These are phyloP conservation scores for Phytophthora cajani DNA, from an alignment of 352 stramenopile species.

Conservation along the genomic window DNA sequence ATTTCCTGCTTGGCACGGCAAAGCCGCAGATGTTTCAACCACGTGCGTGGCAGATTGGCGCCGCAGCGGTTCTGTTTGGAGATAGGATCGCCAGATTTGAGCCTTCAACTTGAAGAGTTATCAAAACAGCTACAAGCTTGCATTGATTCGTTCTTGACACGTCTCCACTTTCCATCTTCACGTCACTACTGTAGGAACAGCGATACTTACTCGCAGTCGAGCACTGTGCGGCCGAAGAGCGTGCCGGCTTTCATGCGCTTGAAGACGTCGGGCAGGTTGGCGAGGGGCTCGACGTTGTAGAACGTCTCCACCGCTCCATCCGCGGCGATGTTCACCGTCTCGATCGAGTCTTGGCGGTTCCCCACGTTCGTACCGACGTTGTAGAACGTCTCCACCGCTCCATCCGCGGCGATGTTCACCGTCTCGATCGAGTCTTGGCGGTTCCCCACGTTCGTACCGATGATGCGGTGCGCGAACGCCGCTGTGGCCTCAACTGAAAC, in stretches of 20 bases:
- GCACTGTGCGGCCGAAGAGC: constrained; percentile 48
- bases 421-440: constrained; percentile 62
- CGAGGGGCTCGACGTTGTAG: constrained; percentile 46
- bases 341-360: constrained; percentile 61
- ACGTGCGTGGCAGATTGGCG: constrained; percentile 9
- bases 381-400: constrained; percentile 53
- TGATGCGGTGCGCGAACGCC: constrained; percentile 50
- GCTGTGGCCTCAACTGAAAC: constrained; percentile 42
- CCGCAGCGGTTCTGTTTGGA: constrained; percentile 18
- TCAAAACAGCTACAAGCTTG: background rate
- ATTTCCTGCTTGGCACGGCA: background rate
- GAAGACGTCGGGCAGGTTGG: constrained; percentile 49
- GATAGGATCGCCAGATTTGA: constrained; percentile 16
- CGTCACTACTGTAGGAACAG: background rate
- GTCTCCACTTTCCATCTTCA: constrained; percentile 3
- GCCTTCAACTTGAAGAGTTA: constrained; percentile 24
- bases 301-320: constrained; percentile 52
- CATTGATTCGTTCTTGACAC: background rate
- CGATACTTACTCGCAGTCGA: constrained; percentile 51
- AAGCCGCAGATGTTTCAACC: background rate
- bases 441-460: constrained; percentile 61
- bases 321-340: constrained; percentile 57
- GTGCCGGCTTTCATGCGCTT: constrained; percentile 50
- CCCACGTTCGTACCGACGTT: constrained; percentile 55
- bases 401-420: constrained; percentile 53